Evolutionary conservation across 129 eudicot species (phyloP), one percentile per base, ranked within the genome.

Genomic region (Ambrosia artemisiifolia): DNA sequence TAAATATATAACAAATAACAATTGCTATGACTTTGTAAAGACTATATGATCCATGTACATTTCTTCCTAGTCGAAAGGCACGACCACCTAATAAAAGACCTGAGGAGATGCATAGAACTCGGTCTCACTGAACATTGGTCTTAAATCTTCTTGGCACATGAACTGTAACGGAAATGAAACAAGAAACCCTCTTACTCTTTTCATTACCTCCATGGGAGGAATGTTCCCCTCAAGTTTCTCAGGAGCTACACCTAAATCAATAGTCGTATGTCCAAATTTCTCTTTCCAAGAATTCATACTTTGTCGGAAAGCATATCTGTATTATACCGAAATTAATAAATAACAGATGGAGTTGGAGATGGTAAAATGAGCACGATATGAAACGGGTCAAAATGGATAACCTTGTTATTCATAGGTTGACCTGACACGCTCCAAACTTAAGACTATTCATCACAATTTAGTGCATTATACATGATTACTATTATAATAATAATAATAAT

Each of bases 221-320:
- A 74, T 71, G 72, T 77, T 68, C 53, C 85, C 96, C 59, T 85
- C 89, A 11, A 85, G 77, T 43, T 61, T 78, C 60, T 80, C 79
- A 2, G 95, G 89, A 17, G 96, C 98, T 71, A 94, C 87, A 7
- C 98, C 98, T 44, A 94, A 76, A 82, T 94, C 98, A n/a, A 90
- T 90, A 50, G 98, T 87, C 7, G 92, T 87, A 72, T 85, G 87
- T 34, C 88, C 86, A 11, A 85, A 79, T 77, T 84, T 87, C 76
- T 94, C 96, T 77, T 80, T 90, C 88, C 86, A 85, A 32, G 81
- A 83, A 71, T 74, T 80, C 83, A 84, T 81, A 63, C 88, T 86
- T 84, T 85, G 98, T 79, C 98, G 74, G 20, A 90, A 84, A 56
- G 92, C 85, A 18, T 85, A 82, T 79, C 98, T 94, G 79, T 65